Conservation (phyloP, 192 early-diverging fungal genomes). For the Gaertneriomyces sp. region DNA sequence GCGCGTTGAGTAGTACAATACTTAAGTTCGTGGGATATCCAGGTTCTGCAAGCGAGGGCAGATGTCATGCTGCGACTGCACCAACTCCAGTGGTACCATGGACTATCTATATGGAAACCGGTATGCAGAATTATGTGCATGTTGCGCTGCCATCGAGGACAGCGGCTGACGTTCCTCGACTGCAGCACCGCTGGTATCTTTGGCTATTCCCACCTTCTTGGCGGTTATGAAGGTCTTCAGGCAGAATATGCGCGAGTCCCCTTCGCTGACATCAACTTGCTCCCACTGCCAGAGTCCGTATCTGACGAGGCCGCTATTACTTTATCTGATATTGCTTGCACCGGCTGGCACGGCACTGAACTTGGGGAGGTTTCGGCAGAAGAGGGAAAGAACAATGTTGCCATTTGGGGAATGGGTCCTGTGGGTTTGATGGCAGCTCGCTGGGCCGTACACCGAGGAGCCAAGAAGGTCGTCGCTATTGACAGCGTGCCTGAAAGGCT, state of each 20-base stretch:
- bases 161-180: no score
- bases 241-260: conserved; percentile 53
- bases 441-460: conserved; percentile 34
- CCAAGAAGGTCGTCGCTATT: conserved; percentile 40
- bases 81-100: conserved; percentile 40
- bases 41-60: conserved; percentile 13
- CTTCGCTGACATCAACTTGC: conserved; percentile 51
- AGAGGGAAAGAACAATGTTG: conserved; percentile 41
- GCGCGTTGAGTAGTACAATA: conserved; percentile 29
- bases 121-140: background rate
- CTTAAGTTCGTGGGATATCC: conserved; percentile 16
- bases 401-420: conserved; percentile 56
- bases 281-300: conserved; percentile 39
- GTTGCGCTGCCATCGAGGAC: no score
- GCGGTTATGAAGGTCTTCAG: conserved; percentile 40
- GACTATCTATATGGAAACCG: conserved; percentile 48
- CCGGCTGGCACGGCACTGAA: conserved; percentile 46
- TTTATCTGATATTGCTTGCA: conserved; percentile 50
- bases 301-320: conserved; percentile 47
- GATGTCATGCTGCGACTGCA: conserved; percentile 46
- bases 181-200: conserved; percentile 32
- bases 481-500: conserved; percentile 31
- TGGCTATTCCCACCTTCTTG: conserved; percentile 51
- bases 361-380: conserved; percentile 22
- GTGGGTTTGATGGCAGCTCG: conserved; percentile 40